phyloP scores from a whole-genome alignment of 495 filamentous ascomycete genomes.

The Aspergillus sclerotioniger region DNA sequence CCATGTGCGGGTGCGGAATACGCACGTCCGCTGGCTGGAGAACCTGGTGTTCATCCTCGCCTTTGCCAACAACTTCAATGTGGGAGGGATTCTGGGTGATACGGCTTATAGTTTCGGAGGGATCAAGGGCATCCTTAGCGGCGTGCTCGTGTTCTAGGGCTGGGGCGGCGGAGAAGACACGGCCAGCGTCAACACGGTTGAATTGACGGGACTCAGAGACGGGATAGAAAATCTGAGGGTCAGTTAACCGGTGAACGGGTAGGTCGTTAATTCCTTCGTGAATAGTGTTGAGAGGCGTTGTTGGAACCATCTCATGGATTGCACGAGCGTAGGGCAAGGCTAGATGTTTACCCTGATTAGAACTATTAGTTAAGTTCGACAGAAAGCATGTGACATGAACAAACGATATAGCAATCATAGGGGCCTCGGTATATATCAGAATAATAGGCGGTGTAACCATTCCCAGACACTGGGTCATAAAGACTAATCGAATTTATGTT shows the following conservation, averaged over 20 bases:
- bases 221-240: slow-evolving; percentile 84
- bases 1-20: slow-evolving; percentile 84
- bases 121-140: slow-evolving; percentile 25
- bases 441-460: slow-evolving; percentile 65
- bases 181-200: slow-evolving; percentile 84
- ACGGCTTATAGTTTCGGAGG: slow-evolving; percentile 27
- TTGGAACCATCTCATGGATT: slow-evolving; percentile 77
- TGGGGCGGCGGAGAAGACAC: slow-evolving; percentile 66
- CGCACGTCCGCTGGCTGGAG: slow-evolving; percentile 82
- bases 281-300: slow-evolving; percentile 33
- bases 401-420: slow-evolving; percentile 9
- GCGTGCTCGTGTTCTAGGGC: slow-evolving; percentile 27
- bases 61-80: slow-evolving; percentile 47
- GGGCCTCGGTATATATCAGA: slow-evolving; percentile 26
- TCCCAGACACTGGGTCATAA: slow-evolving; percentile 71
- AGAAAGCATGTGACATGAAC: not conserved
- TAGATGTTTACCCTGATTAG: slow-evolving; percentile 67
- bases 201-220: slow-evolving; percentile 86
- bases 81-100: slow-evolving; percentile 27
- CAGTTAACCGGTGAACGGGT: slow-evolving; percentile 73
- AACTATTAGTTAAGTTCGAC: slow-evolving; percentile 12
- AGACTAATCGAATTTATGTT: slow-evolving; percentile 95
- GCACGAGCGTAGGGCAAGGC: slow-evolving; percentile 74
- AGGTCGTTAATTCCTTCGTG: slow-evolving; percentile 94
- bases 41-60: slow-evolving; percentile 39